Percentiles rank a stretch among this genome's conserved stretches.
Conservation (phyloP, 2,329 filamentous ascomycete genomes). For the Fragosphaeria purpurea region DNA sequence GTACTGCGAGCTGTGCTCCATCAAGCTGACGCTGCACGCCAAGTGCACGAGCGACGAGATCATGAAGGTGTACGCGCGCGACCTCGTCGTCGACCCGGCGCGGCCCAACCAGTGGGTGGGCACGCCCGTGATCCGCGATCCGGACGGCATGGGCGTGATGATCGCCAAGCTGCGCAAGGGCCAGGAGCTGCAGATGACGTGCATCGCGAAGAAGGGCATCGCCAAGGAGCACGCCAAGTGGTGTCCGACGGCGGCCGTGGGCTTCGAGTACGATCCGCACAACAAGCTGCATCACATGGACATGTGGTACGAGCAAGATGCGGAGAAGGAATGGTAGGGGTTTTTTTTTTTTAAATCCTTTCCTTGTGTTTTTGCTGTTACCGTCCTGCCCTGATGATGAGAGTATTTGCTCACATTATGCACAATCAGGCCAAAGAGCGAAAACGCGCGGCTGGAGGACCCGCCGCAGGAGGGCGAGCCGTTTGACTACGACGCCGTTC, state of each 20-base stretch:
- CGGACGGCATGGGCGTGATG: constrained; percentile 69
- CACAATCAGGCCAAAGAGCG: constrained; percentile 59
- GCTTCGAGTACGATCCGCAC: constrained; percentile 96
- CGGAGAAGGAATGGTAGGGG: constrained; percentile 71
- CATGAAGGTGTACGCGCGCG: constrained; percentile 89
- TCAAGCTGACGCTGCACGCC: constrained; percentile 74
- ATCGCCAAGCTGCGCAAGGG: constrained; percentile 85
- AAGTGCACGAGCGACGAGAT: constrained; percentile 77
- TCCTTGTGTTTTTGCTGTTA: no score
- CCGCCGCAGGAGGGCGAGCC: constrained; percentile 70
- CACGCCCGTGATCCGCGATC: constrained; percentile 72
- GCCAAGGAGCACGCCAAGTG: constrained; percentile 99
- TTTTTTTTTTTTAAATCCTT: no score
- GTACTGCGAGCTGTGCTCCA: constrained; percentile 85
- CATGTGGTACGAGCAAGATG: constrained; percentile 87
- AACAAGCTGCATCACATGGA: constrained; percentile 91
- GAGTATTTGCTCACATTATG: no score
- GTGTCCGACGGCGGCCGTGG: constrained; percentile 84
- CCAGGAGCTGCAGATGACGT: constrained; percentile 82
- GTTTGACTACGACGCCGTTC: constrained; percentile 85
- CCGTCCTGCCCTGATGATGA: no score
- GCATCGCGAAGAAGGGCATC: constrained; percentile 95
- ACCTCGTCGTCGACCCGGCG: constrained; percentile 63
- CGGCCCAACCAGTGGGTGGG: constrained; percentile 68
- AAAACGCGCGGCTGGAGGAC: constrained; percentile 72